phyloP scores from a whole-genome alignment of 257 asterid genomes.

The Nicotiana tomentosiformis region DNA sequence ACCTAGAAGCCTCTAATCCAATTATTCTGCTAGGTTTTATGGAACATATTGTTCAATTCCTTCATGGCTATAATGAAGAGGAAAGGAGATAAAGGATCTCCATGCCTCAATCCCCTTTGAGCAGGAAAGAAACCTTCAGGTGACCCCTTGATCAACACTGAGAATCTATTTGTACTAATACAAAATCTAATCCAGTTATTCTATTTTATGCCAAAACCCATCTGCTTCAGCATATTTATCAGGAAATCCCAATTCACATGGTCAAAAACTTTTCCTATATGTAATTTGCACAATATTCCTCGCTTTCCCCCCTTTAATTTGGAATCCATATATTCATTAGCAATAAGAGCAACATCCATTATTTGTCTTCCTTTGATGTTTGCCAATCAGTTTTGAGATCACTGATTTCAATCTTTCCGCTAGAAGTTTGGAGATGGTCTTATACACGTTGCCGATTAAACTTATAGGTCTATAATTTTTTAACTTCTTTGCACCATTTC shows the following conservation, averaged over 20 bases:
- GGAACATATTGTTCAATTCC: not conserved
- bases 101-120: not conserved
- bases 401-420: not conserved
- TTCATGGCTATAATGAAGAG: not conserved
- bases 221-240: not conserved
- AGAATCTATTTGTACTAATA: not conserved
- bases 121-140: not conserved
- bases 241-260: not conserved
- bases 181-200: not conserved
- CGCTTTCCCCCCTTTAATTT: not conserved
- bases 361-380: not conserved
- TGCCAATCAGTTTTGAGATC: no score
- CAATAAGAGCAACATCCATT: not conserved
- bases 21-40: not conserved
- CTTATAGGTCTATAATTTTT: not conserved
- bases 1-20: not conserved
- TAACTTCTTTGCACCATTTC: not conserved
- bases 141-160: not conserved
- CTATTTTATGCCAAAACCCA: not conserved
- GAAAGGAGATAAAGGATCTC: not conserved
- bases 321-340: not conserved
- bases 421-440: no score
- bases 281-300: not conserved
- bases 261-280: not conserved
- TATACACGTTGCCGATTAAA: not conserved